phyloP scores from a whole-genome alignment of 495 filamentous ascomycete species.

The Aspergillus sclerotioniger region DNA sequence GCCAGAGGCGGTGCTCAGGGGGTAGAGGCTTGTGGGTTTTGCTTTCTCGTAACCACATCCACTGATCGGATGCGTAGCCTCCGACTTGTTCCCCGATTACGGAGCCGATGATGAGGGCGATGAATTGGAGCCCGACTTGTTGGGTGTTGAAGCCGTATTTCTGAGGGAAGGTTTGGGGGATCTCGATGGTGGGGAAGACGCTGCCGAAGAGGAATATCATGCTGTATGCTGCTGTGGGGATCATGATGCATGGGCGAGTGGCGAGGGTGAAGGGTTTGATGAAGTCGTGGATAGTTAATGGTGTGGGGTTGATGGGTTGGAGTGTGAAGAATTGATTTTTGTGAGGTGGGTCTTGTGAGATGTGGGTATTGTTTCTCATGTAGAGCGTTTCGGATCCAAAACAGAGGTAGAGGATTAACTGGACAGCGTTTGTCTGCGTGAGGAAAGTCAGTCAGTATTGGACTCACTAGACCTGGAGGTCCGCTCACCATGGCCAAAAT shows the following conservation, averaged over 20 bases:
- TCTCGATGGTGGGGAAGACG: conserved; percentile 50
- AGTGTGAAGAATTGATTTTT: conserved; percentile 44
- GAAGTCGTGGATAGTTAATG: conserved; percentile 48
- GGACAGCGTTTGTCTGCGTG: conserved; percentile 48
- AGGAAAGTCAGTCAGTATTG: conserved; percentile 8
- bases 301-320: conserved; percentile 45
- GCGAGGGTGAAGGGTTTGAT: conserved; percentile 44
- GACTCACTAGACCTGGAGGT: not conserved
- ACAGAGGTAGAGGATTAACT: conserved; percentile 54
- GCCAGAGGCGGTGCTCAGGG: conserved; percentile 51
- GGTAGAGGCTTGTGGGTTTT: conserved; percentile 28
- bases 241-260: conserved; percentile 37
- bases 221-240: conserved; percentile 50
- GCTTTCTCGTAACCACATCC: conserved; percentile 38
- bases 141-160: conserved; percentile 53
- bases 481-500: conserved; percentile 42
- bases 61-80: conserved; percentile 46
- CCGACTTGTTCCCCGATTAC: conserved; percentile 56
- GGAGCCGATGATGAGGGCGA: conserved; percentile 52
- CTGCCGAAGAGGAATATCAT: conserved; percentile 52
- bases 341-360: conserved; percentile 24
- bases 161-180: conserved; percentile 48
- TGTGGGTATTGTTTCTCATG: conserved; percentile 23
- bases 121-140: conserved; percentile 52
- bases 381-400: conserved; percentile 57